Evolutionary conservation across 306 rosid genomes (phyloP).

Genomic region (Sechiopsis laciniata): DNA sequence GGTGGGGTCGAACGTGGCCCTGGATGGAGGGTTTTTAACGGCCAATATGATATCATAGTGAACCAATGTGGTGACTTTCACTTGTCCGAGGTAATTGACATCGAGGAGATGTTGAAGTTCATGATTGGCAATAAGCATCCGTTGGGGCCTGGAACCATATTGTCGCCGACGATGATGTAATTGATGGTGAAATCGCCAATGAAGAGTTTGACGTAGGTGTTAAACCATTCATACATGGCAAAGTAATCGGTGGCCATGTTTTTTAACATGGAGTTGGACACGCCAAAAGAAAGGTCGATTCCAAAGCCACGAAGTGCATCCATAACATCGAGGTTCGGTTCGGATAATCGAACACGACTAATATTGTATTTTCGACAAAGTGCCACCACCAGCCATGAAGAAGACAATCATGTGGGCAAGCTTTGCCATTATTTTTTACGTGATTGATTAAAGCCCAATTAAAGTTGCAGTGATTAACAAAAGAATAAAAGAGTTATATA

Average conservation of each 20-base stretch:
- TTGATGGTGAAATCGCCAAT: conserved; percentile 7
- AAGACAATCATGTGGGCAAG: no score
- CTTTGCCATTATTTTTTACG: no score
- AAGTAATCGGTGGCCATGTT: neutral
- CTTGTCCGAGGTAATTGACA: neutral
- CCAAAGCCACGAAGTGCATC: neutral
- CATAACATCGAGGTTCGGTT: neutral
- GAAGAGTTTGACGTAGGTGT: conserved; percentile 20
- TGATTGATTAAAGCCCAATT: no score
- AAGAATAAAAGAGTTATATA: no score
- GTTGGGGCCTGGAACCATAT: conserved; percentile 25
- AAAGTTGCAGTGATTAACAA: no score
- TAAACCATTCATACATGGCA: conserved; percentile 25
- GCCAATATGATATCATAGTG: no score
- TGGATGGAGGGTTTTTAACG: conserved; percentile 29
- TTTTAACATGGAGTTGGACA: neutral
- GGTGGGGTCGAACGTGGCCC: conserved; percentile 12
- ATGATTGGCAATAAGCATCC: conserved; percentile 21
- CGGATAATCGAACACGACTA: neutral
- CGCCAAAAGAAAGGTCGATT: neutral
- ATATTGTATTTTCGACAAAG: neutral
- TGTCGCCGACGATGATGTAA: conserved; percentile 28
- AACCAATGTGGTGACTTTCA: no score
- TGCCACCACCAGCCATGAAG: neutral
- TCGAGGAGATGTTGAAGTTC: conserved; percentile 21